Evolutionary conservation across 164 flowering plant species (phyloP).

Genomic region (Liquidambar formosana): DNA sequence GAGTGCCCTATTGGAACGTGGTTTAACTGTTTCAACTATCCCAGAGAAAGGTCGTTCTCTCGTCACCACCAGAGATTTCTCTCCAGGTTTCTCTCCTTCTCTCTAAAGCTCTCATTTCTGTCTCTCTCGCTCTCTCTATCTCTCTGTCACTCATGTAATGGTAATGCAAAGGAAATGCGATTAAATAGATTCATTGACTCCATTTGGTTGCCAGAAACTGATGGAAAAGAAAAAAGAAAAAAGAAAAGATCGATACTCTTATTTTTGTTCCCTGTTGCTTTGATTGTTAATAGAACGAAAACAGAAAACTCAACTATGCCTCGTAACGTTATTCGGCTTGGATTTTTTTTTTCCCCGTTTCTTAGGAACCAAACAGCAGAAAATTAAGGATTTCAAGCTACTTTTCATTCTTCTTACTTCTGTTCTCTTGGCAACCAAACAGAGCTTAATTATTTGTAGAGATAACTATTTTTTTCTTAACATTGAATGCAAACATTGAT

Average conservation of each 20-base stretch:
- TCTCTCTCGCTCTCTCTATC: neutral
- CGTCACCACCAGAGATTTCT: slow-evolving; percentile 60
- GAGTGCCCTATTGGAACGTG: slow-evolving; percentile 39
- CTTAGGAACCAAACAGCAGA: neutral
- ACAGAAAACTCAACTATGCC: neutral
- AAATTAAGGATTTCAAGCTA: neutral
- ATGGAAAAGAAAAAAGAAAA: too few relatives aligned
- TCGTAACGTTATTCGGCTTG: neutral
- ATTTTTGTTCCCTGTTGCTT: too few relatives aligned
- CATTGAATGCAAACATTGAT: neutral
- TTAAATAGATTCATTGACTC: too few relatives aligned
- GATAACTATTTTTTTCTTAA: too few relatives aligned
- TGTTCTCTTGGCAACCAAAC: neutral
- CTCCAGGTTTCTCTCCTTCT: slow-evolving; percentile 55
- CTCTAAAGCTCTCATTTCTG: neutral
- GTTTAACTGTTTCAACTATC: slow-evolving; percentile 40
- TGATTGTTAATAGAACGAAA: too few relatives aligned
- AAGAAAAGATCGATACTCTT: too few relatives aligned
- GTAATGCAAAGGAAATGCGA: too few relatives aligned
- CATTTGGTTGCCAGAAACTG: too few relatives aligned
- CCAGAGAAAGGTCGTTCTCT: slow-evolving; percentile 86
- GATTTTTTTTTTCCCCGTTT: neutral
- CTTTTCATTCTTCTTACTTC: neutral
- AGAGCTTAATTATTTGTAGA: too few relatives aligned
- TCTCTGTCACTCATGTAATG: neutral